These are phyloP conservation scores for Rubroshorea leprosula DNA, from an alignment of 345 rosid genomes.

Conservation along the genomic window DNA sequence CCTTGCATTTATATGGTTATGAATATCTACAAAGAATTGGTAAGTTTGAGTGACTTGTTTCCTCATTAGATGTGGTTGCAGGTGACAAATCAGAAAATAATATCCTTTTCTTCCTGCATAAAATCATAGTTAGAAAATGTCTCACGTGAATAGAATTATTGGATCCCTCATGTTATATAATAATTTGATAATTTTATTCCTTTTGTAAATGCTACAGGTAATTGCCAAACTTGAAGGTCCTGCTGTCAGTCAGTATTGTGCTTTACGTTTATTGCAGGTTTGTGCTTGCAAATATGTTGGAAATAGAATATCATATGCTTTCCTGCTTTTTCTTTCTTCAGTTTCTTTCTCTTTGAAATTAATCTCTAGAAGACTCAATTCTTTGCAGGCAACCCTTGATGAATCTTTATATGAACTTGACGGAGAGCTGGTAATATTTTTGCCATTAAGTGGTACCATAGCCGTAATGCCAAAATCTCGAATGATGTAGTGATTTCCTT, in stretches of 20 bases:
- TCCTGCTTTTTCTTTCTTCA: background rate
- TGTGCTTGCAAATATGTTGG: conserved; percentile 6
- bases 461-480: conserved; percentile 13
- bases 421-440: conserved; percentile 78
- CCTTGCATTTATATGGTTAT: background rate
- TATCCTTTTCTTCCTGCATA: background rate
- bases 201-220: conserved; percentile 48
- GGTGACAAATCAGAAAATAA: background rate
- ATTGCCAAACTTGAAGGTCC: conserved; percentile 98
- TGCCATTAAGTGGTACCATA: conserved; percentile 14
- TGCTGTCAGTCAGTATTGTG: conserved; percentile 95
- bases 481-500: conserved; percentile 5
- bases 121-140: background rate
- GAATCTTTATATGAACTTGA: conserved; percentile 97
- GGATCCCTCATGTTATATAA: background rate
- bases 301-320: background rate
- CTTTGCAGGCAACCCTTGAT: conserved; percentile 86
- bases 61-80: background rate
- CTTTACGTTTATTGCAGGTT: conserved; percentile 90
- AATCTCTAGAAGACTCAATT: conserved; percentile 19
- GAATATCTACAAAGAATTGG: background rate
- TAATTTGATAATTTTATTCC: conserved; percentile 6
- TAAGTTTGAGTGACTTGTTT: background rate
- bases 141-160: background rate
- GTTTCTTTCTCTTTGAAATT: conserved; percentile 9